These are phyloP conservation scores for Tetrahymena thermophila DNA, from an alignment of 73 alveolate species.

Conservation along the genomic window DNA sequence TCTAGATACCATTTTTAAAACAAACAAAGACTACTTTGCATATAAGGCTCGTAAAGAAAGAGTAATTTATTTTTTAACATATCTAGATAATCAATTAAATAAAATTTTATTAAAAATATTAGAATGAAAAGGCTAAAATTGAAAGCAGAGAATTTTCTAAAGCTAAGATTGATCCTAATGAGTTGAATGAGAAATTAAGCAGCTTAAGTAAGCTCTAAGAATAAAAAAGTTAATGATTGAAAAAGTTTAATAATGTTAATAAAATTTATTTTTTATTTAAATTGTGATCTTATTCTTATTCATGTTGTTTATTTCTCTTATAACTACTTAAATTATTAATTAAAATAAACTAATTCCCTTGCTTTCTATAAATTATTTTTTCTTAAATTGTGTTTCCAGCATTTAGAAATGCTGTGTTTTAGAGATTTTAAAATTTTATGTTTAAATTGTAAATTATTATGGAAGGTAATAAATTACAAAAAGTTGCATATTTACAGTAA, in stretches of 20 bases:
- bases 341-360: too few relatives aligned
- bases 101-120: background rate
- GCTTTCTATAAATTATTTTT: too few relatives aligned
- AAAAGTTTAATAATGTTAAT: background rate
- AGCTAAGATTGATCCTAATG: background rate
- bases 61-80: background rate
- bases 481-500: too few relatives aligned
- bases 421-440: too few relatives aligned
- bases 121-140: background rate
- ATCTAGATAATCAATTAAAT: background rate
- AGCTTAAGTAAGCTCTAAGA: background rate
- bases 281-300: background rate
- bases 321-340: too few relatives aligned
- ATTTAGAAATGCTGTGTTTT: too few relatives aligned
- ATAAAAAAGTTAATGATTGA: background rate
- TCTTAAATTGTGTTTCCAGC: too few relatives aligned
- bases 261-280: background rate
- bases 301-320: background rate
- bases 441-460: too few relatives aligned
- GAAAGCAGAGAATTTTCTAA: background rate
- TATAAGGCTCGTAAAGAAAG: slow-evolving; percentile 1
- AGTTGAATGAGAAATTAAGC: background rate
- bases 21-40: slow-evolving; percentile 8
- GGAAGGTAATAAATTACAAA: too few relatives aligned
- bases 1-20: slow-evolving; percentile 54